phyloP scores from a whole-genome alignment of 1,139 yeast species.

The Saccharomyces hybrid region DNA sequence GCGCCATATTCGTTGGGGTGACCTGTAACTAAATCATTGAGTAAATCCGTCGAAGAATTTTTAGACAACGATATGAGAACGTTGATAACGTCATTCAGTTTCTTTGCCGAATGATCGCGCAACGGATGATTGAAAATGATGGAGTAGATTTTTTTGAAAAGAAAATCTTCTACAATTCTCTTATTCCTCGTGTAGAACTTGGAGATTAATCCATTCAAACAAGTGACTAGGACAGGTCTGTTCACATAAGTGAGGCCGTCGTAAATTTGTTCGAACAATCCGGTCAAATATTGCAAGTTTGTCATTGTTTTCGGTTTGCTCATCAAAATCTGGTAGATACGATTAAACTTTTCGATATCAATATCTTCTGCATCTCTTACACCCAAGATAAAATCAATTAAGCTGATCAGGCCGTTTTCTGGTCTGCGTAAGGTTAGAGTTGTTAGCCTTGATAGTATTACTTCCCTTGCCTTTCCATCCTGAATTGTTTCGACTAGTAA shows the following conservation, averaged over 20 bases:
- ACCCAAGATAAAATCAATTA: constrained; percentile 74
- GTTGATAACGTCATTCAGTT: constrained; percentile 54
- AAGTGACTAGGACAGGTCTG: constrained; percentile 53
- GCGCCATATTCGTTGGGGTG: constrained; percentile 10
- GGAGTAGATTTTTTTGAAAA: constrained; percentile 44
- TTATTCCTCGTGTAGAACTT: constrained; percentile 48
- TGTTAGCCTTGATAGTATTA: constrained; percentile 44
- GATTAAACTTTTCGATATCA: constrained; percentile 55
- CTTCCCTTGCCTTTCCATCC: constrained; percentile 37
- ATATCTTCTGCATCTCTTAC: constrained; percentile 63
- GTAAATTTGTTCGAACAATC: constrained; percentile 53
- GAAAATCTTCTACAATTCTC: constrained; percentile 50
- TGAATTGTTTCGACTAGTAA: constrained; percentile 42
- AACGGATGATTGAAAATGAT: constrained; percentile 30
- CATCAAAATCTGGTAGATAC: constrained; percentile 55
- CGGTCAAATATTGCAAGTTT: constrained; percentile 45
- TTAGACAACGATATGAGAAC: constrained; percentile 57
- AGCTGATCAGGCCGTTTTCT: constrained; percentile 58
- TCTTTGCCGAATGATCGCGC: constrained; percentile 39
- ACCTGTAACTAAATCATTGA: constrained; percentile 36
- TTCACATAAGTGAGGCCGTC: constrained; percentile 51
- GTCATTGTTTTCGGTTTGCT: constrained; percentile 50
- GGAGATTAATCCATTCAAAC: constrained; percentile 50
- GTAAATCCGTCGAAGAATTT: constrained; percentile 41
- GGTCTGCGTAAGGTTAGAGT: constrained; percentile 49